Conservation (phyloP, 31 red algal genomes). For the Asparagopsis taxiformis region DNA sequence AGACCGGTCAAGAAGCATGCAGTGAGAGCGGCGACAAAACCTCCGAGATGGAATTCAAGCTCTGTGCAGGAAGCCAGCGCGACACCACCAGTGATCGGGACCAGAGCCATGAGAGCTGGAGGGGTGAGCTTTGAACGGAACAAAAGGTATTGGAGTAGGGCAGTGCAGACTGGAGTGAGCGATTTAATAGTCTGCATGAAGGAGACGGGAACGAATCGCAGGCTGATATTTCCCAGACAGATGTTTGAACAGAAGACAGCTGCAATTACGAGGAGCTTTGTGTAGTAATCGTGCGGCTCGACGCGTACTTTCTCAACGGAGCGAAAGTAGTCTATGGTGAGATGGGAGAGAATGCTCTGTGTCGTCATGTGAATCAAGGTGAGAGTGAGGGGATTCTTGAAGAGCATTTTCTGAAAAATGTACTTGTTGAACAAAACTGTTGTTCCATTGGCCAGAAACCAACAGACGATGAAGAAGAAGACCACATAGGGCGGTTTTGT, state of each 20-base stretch:
- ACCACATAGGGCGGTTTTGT: slow-evolving; percentile 54
- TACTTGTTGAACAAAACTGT: slow-evolving; percentile 94
- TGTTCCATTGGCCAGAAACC: slow-evolving; percentile 78
- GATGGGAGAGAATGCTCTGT: slow-evolving; percentile 54
- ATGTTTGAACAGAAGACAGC: slow-evolving; percentile 86
- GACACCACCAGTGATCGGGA: slow-evolving; percentile 87
- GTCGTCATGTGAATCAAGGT: slow-evolving; percentile 85
- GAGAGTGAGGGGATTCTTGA: slow-evolving; percentile 73
- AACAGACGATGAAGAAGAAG: slow-evolving; percentile 66
- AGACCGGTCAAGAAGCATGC: slow-evolving; percentile 83
- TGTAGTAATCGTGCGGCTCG: slow-evolving; percentile 57
- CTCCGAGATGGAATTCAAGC: slow-evolving; percentile 79
- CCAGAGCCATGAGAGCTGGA: slow-evolving; percentile 72
- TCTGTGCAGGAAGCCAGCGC: slow-evolving; percentile 79
- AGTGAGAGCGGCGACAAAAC: slow-evolving; percentile 84
- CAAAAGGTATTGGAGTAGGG: slow-evolving; percentile 71
- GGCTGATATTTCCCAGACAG: slow-evolving; percentile 76
- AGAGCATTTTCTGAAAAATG: slow-evolving; percentile 78
- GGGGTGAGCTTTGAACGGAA: slow-evolving; percentile 63
- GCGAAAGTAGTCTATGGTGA: slow-evolving; percentile 70
- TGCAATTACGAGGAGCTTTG: slow-evolving; percentile 80
- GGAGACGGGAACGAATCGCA: slow-evolving; percentile 86
- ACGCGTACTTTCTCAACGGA: slow-evolving; percentile 68
- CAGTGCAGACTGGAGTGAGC: slow-evolving; percentile 74
- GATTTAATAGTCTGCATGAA: slow-evolving; percentile 94